Evolutionary conservation across 2,329 filamentous ascomycete genomes (phyloP).

Genomic region (Talaromyces sp.): DNA sequence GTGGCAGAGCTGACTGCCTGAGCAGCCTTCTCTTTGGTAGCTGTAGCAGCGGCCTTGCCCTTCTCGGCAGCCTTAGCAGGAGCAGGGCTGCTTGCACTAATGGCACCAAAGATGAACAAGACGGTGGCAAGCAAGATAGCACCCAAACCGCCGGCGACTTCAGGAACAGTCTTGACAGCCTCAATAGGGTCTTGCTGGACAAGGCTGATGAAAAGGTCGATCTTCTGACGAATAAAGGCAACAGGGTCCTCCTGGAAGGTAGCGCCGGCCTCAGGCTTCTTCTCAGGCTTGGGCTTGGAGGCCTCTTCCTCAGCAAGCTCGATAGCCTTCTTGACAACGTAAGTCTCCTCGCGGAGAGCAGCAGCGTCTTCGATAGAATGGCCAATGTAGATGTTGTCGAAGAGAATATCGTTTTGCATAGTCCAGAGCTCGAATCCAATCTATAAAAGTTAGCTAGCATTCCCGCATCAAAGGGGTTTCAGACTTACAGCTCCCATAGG

Average conservation of each 20-base stretch:
- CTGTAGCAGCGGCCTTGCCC: conserved; percentile 67
- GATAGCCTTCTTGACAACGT: conserved; percentile 77
- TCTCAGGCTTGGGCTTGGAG: conserved; percentile 72
- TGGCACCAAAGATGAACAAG: conserved; percentile 64
- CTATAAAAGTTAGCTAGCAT: conserved; percentile 42
- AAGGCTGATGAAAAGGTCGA: conserved; percentile 84
- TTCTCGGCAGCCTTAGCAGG: conserved; percentile 65
- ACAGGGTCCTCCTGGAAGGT: conserved; percentile 90
- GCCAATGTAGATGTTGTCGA: conserved; percentile 99
- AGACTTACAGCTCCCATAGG: conserved; percentile 86
- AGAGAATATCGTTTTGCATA: conserved; percentile 98
- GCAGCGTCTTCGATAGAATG: conserved; percentile 92
- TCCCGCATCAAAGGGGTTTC: not conserved
- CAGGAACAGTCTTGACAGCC: conserved; percentile 85
- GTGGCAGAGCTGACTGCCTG: conserved; percentile 59
- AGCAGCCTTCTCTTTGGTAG: conserved; percentile 63
- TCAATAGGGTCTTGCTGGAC: conserved; percentile 77
- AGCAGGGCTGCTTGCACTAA: conserved; percentile 60
- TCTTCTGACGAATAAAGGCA: conserved; percentile 83
- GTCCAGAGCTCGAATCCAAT: conserved; percentile 99
- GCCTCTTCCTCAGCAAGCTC: conserved; percentile 79
- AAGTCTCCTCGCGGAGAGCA: conserved; percentile 84
- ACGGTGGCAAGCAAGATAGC: conserved; percentile 68
- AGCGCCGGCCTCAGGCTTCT: conserved; percentile 56
- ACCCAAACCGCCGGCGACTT: conserved; percentile 77